Conservation (phyloP, 768 basidiomycete genomes). For the Mycena crocata region DNA sequence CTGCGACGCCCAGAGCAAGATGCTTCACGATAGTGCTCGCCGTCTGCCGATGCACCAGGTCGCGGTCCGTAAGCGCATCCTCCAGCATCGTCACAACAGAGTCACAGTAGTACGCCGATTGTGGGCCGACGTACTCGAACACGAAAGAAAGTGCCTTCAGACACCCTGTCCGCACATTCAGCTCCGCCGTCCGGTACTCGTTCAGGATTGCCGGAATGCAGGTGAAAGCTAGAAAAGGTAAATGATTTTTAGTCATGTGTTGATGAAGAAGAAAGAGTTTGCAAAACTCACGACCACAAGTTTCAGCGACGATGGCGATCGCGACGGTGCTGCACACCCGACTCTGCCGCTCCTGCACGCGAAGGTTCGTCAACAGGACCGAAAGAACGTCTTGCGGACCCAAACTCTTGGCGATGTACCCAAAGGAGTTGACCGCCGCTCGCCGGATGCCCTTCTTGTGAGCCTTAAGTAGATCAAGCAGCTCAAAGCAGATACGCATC, state of each 20-base stretch:
- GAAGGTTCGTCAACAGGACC: conserved; percentile 94
- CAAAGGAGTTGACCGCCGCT: conserved; percentile 99
- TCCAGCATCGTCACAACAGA: conserved; percentile 98
- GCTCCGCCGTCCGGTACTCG: conserved; percentile 97
- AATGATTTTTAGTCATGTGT: conserved; percentile 27
- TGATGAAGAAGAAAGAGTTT: neutral
- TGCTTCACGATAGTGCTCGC: conserved; percentile 99
- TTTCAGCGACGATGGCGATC: conserved; percentile 95
- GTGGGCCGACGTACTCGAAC: conserved; percentile 98
- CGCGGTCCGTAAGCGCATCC: conserved; percentile 97
- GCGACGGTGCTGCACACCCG: conserved; percentile 99
- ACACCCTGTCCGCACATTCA: conserved; percentile 99
- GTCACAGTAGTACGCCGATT: conserved; percentile 96
- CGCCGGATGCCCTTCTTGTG: conserved; percentile 99
- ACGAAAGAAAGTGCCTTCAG: conserved; percentile 98
- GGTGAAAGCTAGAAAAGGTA: conserved; percentile 80
- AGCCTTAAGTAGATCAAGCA: conserved; percentile 96
- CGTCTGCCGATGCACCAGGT: conserved; percentile 98
- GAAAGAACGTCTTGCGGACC: conserved; percentile 98
- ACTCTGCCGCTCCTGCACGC: conserved; percentile 98
- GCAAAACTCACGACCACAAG: conserved; percentile 76
- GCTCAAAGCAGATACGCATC: conserved; percentile 99
- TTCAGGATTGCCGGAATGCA: conserved; percentile 99
- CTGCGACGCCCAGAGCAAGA: conserved; percentile 94
- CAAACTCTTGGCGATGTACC: conserved; percentile 99